Conservation (phyloP, 1,139 yeast genomes). For the Kodamaea alishanica region DNA sequence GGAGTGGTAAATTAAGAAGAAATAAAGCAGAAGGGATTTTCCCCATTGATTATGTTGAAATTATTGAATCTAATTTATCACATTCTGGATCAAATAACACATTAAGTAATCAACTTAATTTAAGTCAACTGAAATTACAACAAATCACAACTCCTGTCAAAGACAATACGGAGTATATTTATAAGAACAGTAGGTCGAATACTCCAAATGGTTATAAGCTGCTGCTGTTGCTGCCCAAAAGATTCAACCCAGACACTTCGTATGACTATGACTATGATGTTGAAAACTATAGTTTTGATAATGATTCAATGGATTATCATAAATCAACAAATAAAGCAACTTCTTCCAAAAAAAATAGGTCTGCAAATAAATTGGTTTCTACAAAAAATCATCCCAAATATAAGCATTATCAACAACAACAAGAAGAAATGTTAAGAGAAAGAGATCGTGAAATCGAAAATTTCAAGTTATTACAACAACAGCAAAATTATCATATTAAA, state of each 20-base stretch:
- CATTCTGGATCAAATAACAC: constrained; percentile 14
- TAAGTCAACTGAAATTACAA: constrained; percentile 10
- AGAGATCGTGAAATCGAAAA: constrained; percentile 33
- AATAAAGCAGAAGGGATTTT: constrained; percentile 82
- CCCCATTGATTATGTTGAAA: constrained; percentile 82
- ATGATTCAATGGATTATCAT: constrained; percentile 22
- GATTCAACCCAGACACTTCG: constrained; percentile 19
- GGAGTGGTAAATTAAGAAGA: constrained; percentile 78
- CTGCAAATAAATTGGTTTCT: constrained; percentile 19
- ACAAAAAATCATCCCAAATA: constrained; percentile 21
- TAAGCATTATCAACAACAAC: constrained; percentile 17
- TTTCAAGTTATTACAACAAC: constrained; percentile 31
- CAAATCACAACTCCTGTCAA: constrained; percentile 18
- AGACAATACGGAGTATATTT: constrained; percentile 13
- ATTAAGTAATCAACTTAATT: constrained; percentile 9
- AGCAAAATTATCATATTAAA: constrained; percentile 28
- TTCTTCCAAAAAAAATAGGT: constrained; percentile 16
- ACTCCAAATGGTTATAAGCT: constrained; percentile 16
- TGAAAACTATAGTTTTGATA: constrained; percentile 22
- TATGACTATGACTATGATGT: constrained; percentile 19
- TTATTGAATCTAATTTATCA: constrained; percentile 29
- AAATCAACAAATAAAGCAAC: constrained; percentile 9
- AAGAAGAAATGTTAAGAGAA: constrained; percentile 17
- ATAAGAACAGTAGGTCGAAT: constrained; percentile 9
- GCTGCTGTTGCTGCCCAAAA: constrained; percentile 13